Evolutionary conservation across 805 yeast species (phyloP).

Genomic region (Lipomyces sp.): DNA sequence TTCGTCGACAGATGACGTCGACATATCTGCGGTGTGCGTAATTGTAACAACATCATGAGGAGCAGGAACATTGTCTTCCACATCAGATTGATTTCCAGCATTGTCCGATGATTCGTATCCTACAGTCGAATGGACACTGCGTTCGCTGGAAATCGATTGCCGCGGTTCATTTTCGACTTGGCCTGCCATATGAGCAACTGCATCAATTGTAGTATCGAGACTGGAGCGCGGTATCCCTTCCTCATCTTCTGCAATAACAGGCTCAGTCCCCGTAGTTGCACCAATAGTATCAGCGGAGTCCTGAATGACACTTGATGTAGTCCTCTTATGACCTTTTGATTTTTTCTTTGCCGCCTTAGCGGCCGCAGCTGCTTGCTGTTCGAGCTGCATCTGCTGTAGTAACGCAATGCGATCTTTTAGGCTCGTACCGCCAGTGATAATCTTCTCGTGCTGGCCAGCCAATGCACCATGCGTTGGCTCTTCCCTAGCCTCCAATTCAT

Average conservation of each 20-base stretch:
- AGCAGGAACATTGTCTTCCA: slow-evolving; percentile 10
- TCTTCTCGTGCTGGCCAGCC: slow-evolving; percentile 17
- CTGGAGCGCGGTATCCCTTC: too few relatives aligned
- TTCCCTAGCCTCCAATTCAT: slow-evolving; percentile 7
- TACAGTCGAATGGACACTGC: background rate
- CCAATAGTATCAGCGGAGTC: slow-evolving; percentile 16
- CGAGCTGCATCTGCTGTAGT: slow-evolving; percentile 75
- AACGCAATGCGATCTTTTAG: slow-evolving; percentile 82
- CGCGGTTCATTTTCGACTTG: too few relatives aligned
- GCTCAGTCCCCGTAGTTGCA: too few relatives aligned
- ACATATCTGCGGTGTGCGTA: background rate
- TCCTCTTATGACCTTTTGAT: slow-evolving; percentile 14
- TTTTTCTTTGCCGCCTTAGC: slow-evolving; percentile 11
- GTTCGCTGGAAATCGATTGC: background rate
- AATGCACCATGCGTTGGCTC: slow-evolving; percentile 7
- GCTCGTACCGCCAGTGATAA: slow-evolving; percentile 47
- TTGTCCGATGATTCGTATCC: background rate
- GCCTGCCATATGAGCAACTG: too few relatives aligned
- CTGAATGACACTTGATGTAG: background rate
- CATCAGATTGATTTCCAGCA: slow-evolving; percentile 7
- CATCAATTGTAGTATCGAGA: too few relatives aligned
- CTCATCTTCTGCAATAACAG: slow-evolving; percentile 20
- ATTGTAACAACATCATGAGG: slow-evolving; percentile 3
- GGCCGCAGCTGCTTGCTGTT: slow-evolving; percentile 54
- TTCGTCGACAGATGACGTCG: background rate